Percentiles rank a stretch among this genome's conserved stretches.
Conservation (phyloP, 2,329 filamentous ascomycete genomes). For the Penicillium aurantiogriseum region DNA sequence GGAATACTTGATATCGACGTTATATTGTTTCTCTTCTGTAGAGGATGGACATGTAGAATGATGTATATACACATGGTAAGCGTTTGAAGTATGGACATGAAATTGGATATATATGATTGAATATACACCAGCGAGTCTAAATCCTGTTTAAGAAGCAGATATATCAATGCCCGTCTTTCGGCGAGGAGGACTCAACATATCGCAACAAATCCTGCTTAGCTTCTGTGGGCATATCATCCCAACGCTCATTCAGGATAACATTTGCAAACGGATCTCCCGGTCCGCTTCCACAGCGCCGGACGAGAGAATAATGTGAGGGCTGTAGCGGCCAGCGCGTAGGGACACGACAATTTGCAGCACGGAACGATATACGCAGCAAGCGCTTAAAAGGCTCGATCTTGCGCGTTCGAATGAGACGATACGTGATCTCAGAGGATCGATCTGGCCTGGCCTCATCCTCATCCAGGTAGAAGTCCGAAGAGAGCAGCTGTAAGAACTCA, state of each 20-base stretch:
- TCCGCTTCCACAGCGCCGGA: constrained; percentile 29
- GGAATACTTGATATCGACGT: neutral
- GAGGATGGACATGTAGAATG: neutral
- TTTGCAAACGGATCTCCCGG: constrained; percentile 36
- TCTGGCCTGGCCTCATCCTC: constrained; percentile 27
- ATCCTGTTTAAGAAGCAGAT: neutral
- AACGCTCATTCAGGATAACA: constrained; percentile 33
- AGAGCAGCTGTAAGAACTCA: constrained; percentile 40
- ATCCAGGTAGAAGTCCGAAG: constrained; percentile 39
- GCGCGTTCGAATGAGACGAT: constrained; percentile 37
- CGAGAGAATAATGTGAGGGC: constrained; percentile 32
- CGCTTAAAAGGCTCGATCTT: constrained; percentile 34
- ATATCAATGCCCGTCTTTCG: neutral
- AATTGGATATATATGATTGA: neutral
- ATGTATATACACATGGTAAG: neutral
- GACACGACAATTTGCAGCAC: constrained; percentile 33
- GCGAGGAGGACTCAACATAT: constrained; percentile 6
- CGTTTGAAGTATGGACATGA: neutral
- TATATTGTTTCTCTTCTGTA: neutral
- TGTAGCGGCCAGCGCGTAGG: constrained; percentile 35
- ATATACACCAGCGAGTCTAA: neutral
- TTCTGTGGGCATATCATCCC: constrained; percentile 30
- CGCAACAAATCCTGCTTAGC: constrained; percentile 29
- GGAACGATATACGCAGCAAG: constrained; percentile 33
- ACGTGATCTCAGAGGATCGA: constrained; percentile 34